Conservation (phyloP, 75 land plant species). For the Sequoiadendron giganteum region DNA sequence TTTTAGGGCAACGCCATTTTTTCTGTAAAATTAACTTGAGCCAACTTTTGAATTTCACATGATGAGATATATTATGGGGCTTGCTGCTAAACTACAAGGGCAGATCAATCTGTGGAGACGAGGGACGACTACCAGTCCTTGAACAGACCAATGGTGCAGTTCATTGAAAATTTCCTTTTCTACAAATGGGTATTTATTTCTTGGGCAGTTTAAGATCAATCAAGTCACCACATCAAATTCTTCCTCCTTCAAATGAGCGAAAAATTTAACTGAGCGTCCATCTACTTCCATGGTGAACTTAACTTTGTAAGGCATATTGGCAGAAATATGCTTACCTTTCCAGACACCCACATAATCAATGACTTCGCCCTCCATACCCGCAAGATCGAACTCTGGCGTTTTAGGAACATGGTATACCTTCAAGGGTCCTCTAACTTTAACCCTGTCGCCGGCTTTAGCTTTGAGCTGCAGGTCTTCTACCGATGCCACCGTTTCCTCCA, state of each 20-base stretch:
- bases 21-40: background rate
- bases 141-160: background rate
- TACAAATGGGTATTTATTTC: constrained; percentile 1
- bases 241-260: constrained; percentile 75
- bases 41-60: background rate
- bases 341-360: constrained; percentile 61
- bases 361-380: constrained; percentile 65
- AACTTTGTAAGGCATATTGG: constrained; percentile 80
- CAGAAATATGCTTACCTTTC: constrained; percentile 81
- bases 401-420: constrained; percentile 82
- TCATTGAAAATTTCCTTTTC: background rate
- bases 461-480: constrained; percentile 18
- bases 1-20: background rate
- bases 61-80: background rate
- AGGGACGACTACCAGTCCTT: background rate
- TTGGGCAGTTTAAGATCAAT: background rate
- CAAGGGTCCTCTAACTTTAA: constrained; percentile 66
- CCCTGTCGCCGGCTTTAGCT: constrained; percentile 46
- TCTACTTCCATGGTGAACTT: constrained; percentile 47
- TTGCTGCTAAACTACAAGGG: background rate
- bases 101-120: background rate
- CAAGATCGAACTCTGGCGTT: constrained; percentile 61
- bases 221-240: constrained; percentile 56
- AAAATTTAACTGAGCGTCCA: constrained; percentile 58
- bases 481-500: constrained; percentile 11